Evolutionary conservation across 1,284 basidiomycete genomes (phyloP).

Genomic region (Leccinum pachyderme): DNA sequence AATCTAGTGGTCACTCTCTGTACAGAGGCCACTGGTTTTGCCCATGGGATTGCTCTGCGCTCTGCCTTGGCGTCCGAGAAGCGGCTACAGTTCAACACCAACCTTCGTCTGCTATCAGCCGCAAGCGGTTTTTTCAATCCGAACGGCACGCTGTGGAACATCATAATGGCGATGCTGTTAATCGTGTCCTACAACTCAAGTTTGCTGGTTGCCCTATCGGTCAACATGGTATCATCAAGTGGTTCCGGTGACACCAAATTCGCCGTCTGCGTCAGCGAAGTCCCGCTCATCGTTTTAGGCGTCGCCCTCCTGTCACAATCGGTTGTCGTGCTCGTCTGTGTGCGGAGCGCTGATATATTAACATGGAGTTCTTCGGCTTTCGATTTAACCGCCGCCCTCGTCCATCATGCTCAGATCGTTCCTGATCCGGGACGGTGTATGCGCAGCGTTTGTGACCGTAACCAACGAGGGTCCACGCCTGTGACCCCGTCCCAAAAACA

Average conservation of each 20-base stretch:
- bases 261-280: constrained; percentile 22
- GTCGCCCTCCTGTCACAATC: constrained; percentile 21
- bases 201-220: constrained; percentile 21
- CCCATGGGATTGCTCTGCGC: constrained; percentile 28
- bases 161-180: constrained; percentile 29
- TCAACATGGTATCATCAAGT: constrained; percentile 19
- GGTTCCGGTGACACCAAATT: constrained; percentile 3
- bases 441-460: constrained; percentile 14
- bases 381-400: constrained; percentile 30
- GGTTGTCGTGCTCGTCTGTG: constrained; percentile 20
- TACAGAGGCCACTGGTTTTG: constrained; percentile 32
- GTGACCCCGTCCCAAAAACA: constrained; percentile 8
- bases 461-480: not conserved
- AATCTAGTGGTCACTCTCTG: constrained; percentile 28
- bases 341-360: constrained; percentile 11
- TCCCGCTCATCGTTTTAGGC: constrained; percentile 31
- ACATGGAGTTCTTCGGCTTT: not conserved
- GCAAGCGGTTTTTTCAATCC: constrained; percentile 16
- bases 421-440: constrained; percentile 24
- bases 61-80: constrained; percentile 28
- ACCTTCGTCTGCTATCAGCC: constrained; percentile 30
- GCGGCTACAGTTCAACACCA: constrained; percentile 33
- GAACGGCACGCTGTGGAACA: constrained; percentile 24
- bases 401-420: constrained; percentile 27
- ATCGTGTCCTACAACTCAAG: constrained; percentile 29